A percentile compares a stretch with the other conserved stretches of the same genome.
phyloP scores from a whole-genome alignment of 1,139 yeast species.

The Eremothecium coryli region DNA sequence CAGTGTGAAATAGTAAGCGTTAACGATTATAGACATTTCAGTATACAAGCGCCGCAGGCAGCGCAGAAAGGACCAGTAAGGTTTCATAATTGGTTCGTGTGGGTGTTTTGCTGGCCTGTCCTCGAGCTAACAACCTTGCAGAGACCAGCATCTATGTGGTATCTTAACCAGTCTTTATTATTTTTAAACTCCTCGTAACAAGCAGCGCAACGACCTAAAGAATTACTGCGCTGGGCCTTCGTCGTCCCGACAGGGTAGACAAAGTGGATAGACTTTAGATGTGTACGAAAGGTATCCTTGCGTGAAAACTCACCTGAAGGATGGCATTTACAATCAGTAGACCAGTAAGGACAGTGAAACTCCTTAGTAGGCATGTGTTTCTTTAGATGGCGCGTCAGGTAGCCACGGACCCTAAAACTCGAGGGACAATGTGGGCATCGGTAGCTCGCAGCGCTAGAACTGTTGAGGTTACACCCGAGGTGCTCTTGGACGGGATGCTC shows the following conservation, averaged over 20 bases:
- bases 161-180: conserved; percentile 73
- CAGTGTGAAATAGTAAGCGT: no score
- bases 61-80: no score
- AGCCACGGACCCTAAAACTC: conserved; percentile 71
- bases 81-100: no score
- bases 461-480: no score
- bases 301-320: conserved; percentile 83
- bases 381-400: conserved; percentile 75
- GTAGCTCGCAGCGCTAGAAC: no score
- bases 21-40: no score
- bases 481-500: conserved; percentile 1
- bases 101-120: no score
- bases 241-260: conserved; percentile 73
- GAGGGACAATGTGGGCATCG: conserved; percentile 59
- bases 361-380: conserved; percentile 74
- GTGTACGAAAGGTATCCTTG: conserved; percentile 84
- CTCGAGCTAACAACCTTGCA: no score
- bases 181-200: conserved; percentile 63
- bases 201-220: conserved; percentile 67
- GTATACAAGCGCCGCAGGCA: no score
- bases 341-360: conserved; percentile 72
- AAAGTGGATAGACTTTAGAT: conserved; percentile 78
- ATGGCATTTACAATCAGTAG: conserved; percentile 51
- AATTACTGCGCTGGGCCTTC: conserved; percentile 51
- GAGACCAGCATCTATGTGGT: conserved; percentile 64